These are phyloP conservation scores for Moringa oleifera DNA, from an alignment of 345 rosid species.

Conservation along the genomic window DNA sequence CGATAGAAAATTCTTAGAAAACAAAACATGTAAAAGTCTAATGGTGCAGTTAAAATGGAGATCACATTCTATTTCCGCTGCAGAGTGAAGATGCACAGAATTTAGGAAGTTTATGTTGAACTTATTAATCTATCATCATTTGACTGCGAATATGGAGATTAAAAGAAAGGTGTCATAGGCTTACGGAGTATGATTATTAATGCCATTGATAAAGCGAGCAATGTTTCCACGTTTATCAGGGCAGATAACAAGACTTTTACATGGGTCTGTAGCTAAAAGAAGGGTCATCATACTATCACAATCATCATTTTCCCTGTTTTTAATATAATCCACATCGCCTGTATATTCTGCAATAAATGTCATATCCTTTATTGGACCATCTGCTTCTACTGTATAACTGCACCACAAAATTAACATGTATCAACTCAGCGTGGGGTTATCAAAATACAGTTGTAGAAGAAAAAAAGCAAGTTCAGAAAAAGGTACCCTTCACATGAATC, in stretches of 20 bases:
- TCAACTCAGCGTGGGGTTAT: slow-evolving; percentile 3
- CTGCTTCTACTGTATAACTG: slow-evolving; percentile 90
- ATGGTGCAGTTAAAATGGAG: neutral
- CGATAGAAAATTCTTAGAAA: neutral
- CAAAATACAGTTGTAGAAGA: slow-evolving; percentile 12
- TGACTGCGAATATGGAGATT: neutral
- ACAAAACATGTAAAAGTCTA: no score
- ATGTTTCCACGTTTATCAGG: slow-evolving; percentile 88
- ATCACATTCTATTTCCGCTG: neutral
- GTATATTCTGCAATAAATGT: slow-evolving; percentile 79
- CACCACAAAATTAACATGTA: slow-evolving; percentile 19
- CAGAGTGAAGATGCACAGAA: neutral
- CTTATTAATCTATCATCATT: neutral
- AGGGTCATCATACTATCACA: slow-evolving; percentile 96
- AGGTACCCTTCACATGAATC: slow-evolving; percentile 89
- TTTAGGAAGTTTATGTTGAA: neutral
- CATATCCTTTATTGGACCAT: slow-evolving; percentile 74
- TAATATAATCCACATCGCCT: slow-evolving; percentile 87
- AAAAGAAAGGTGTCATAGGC: slow-evolving; percentile 19
- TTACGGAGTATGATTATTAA: slow-evolving; percentile 81
- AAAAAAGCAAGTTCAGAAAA: slow-evolving; percentile 10
- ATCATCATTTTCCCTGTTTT: slow-evolving; percentile 71
- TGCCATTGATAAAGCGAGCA: slow-evolving; percentile 85
- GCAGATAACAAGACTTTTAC: slow-evolving; percentile 71
- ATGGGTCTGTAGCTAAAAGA: slow-evolving; percentile 58